Conservation (phyloP, 108 stramenopile genomes). For the Nitzschia sp. region DNA sequence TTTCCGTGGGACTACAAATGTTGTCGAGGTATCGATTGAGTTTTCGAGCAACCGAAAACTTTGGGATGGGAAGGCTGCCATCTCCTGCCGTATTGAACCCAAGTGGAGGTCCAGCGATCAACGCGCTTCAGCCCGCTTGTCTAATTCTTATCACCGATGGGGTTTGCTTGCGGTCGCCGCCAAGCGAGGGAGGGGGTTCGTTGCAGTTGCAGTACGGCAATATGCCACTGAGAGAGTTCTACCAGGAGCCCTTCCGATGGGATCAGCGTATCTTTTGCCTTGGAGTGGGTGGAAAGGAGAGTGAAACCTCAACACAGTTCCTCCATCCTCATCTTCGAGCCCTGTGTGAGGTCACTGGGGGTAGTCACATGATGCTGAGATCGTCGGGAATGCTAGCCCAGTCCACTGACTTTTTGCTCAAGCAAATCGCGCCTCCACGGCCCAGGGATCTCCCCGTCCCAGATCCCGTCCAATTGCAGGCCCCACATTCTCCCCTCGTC, state of each 20-base stretch:
- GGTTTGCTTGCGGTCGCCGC: conserved; percentile 59
- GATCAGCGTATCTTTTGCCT: conserved; percentile 82
- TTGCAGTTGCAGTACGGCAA: conserved; percentile 71
- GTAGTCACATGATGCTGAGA: conserved; percentile 54
- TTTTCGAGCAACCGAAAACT: conserved; percentile 69
- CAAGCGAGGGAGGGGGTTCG: conserved; percentile 65
- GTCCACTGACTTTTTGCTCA: conserved; percentile 37
- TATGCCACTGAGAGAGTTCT: conserved; percentile 73
- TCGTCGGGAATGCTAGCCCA: conserved; percentile 43
- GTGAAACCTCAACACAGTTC: conserved; percentile 39
- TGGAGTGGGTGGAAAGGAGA: conserved; percentile 49
- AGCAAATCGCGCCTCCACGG: conserved; percentile 49
- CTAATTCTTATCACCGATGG: conserved; percentile 80
- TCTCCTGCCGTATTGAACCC: conserved; percentile 50
- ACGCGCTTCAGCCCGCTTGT: conserved; percentile 78
- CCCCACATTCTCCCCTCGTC: background rate
- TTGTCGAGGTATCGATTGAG: conserved; percentile 72
- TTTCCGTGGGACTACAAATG: conserved; percentile 73
- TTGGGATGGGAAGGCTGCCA: conserved; percentile 78
- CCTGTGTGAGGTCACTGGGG: conserved; percentile 86
- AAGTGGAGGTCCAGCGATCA: conserved; percentile 29
- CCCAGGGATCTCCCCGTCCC: conserved; percentile 41
- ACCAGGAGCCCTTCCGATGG: conserved; percentile 83
- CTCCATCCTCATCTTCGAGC: conserved; percentile 69
- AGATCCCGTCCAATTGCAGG: conserved; percentile 47